Base-by-base conservation (phyloP, 179 eudicot species). In the Beta corolliflora region DNA sequence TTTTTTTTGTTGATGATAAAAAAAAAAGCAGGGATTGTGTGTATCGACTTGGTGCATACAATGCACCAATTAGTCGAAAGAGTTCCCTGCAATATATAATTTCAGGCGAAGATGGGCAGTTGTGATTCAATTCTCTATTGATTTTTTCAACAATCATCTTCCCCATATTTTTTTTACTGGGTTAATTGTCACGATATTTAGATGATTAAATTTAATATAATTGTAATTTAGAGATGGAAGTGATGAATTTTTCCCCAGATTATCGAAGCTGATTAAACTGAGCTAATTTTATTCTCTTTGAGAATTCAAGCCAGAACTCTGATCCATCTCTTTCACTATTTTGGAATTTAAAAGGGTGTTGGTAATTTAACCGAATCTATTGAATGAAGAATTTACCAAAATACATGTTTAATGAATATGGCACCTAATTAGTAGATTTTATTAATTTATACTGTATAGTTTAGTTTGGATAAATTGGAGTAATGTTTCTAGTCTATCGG, bases 91-190 rank as follows among this genome's bases (percentile, higher is more conserved):
- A 1, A 85, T 10, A 87, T 66, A 29, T 8, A 73, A 75, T 61
- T 50, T 50, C 0, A 58, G 77, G 85, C 77, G 87, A 87, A 80
- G 89, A 81, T 87, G 89, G 89, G 89, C 89, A 86, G 89, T 86
- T 86, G 85, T 84, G 84, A 65, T 75, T 86, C 86, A 72, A 46
- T 69, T 70, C 56, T 70, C 77, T 9, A 19, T 81, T 81, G 83
- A 81, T 81, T 78, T 73, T 64, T 74, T 83, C 88, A 81, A 86
- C 88, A 86, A 86, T 86, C 89, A 84, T 86, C 85, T 86, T 84
- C 89, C 81, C 85, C 77, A 86, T 18, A 86, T 74, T 83, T 41
- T 4, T 15, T 56, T 67, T 9, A 31, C 2, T 31, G 1, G 36
- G 36, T 31, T 31, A 31, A 31, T 31, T 31, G 2, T 2, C 36